Base-by-base conservation (phyloP, 1,284 basidiomycete species). In the Melampsora americana region DNA sequence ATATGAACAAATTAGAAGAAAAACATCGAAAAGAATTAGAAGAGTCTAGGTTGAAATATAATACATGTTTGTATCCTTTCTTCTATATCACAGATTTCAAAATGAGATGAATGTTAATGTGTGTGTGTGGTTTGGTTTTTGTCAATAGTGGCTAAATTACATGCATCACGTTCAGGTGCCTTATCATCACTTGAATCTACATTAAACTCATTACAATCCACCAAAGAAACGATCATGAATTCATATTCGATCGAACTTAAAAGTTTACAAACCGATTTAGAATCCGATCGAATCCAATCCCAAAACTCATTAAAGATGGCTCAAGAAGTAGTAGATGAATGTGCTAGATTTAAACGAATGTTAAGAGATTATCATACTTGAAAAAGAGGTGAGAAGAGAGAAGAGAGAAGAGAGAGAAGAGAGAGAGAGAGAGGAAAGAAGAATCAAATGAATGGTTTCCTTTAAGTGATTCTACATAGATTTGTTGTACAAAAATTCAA, bases 21-120 rank as follows among this genome's bases (percentile, higher is more conserved):
- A 76, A 76, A 56, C 73, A 76, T 64, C 65, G 73, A 1, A 76
- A 76, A 64, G 73, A 76, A 26, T 46, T 76, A 53, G 73, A 76
- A n/a, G 73, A 76, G 6, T 68, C 56, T 76, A n/a, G 66, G 28
- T 23, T 76, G 48, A 76, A 76, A 42, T 76, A 76, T 62, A 76
- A 76, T 66, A 76, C 73, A 26, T 56, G 73, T 76, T 23, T 44
- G 73, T 76, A 20, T 48, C n/a, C 28, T 28, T 32, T 60, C 14
- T n/a, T n/a, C n/a, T n/a, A n/a, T n/a, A n/a, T n/a, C n/a, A n/a
- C n/a, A n/a, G n/a, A n/a, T n/a, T n/a, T n/a, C n/a, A n/a, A n/a
- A n/a, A n/a, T n/a, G n/a, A n/a, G n/a, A n/a, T n/a, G n/a, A n/a
- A n/a, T n/a, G n/a, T n/a, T n/a, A n/a, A n/a, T n/a, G n/a, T n/a